Evolutionary conservation across 1,284 basidiomycete genomes (phyloP), one percentile per base, ranked within the genome.

Genomic region (Volvariella surrecta): DNA sequence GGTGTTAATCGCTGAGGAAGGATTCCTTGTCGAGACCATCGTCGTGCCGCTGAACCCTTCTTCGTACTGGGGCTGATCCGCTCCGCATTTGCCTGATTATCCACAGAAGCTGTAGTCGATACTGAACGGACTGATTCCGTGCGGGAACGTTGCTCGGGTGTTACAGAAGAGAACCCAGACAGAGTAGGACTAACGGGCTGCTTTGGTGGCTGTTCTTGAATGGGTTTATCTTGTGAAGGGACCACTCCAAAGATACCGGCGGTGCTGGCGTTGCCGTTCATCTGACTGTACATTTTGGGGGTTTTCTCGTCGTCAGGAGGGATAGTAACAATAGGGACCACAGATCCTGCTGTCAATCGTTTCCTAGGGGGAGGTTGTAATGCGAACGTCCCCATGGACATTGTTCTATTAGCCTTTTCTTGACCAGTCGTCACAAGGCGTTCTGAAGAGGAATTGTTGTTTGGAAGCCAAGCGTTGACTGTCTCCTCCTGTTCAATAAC

Each of bases 331-430:
- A 48, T 44, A 11, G 47, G 24, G 17, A 44, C 39, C 15, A 40
- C 40, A n/a, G 53, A 52, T 19, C 54, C 56, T 10, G 68, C 62
- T 30, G 70, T 68, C 67, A 74, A 76, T 11, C 73, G 68, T 51
- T 74, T 79, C 39, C 76, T 71, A 0, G 82, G 78, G 34, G 79
- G 79, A 2, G 81, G 82, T 39, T 81, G 78, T 40, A 84, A 64
- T 13, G 79, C 74, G 41, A 70, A 52, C 0, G 72, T 61, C 11
- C 61, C 57, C 46, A 70, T 50, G 4, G 68, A 64, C 39, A 68
- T 51, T 3, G 65, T 47, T 35, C 58, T 58, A 15, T 53, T 54
- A 31, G 51, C 45, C 41, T 57, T 58, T 20, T 57, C 55, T 38
- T 51, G 47, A 8, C n/a, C 8, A 35, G n/a, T 15, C 7, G 6